Evolutionary conservation across 2,329 filamentous ascomycete species (phyloP), one percentile per base, ranked within the genome.

Genomic region (Aureobasidium mangrovei): DNA sequence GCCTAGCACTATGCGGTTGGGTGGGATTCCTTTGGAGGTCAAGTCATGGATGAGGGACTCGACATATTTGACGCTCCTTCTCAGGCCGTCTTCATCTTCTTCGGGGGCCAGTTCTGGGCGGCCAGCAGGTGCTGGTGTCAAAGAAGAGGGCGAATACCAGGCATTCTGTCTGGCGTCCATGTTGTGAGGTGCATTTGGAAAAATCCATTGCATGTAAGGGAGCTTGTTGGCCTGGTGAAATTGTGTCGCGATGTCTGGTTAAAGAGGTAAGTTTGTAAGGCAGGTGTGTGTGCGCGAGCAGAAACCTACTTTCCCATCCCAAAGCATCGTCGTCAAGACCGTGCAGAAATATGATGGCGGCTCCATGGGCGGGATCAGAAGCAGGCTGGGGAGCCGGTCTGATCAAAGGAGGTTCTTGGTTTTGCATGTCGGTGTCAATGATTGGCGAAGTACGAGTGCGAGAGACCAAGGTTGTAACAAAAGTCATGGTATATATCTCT

Each of bases 211-310:
- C 59, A 77, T 63, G 60, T 76, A 69, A 0, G 73, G 69, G 4
- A 78, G 67, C 62, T 77, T 78, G 56, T 65, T 63, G 42, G 72
- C 72, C 38, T 69, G 61, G 56, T 76, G 74, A 59, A 78, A 77
- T 58, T 76, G 74, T 29, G 70, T 67, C 12, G 72, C 71, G 7
- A 77, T 65, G 47, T 70, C 70, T 73, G 48, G 39, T 33, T 33
- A 27, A 28, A 32, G 27, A 32, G 38, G 47, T 51, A 27, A 51
- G 47, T 59, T 32, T 31, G 28, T 6, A 24, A 9, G 32, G 7
- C 10, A 28, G 28, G 26, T 6, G 5, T 29, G 3, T 24, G 9
- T 7, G 31, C 4, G 24, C 6, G 28, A 26, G 7, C 28, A 2
- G 51, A n/a, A 40, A 44, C 60, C 56, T 56, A 72, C 74, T 65